Percentiles rank a stretch among this genome's conserved stretches.
Evolutionary conservation across 768 basidiomycete species (phyloP).

Genomic region (Psilocybe azurescens): DNA sequence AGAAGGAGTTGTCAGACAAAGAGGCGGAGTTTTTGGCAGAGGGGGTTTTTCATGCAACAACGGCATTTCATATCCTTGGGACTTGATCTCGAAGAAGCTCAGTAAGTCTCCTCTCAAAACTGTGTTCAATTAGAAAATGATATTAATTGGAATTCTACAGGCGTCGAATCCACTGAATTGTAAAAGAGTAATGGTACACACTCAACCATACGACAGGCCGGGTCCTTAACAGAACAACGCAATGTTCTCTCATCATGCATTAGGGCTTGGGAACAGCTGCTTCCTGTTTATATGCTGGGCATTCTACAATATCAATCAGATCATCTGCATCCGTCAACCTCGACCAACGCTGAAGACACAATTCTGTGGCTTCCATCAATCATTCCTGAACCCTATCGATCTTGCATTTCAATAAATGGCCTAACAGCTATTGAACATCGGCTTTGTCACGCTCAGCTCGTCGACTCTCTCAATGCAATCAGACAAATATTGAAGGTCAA

Average conservation of each 20-base stretch:
- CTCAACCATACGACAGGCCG: background rate
- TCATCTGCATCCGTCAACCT: background rate
- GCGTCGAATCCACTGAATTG: constrained; percentile 3
- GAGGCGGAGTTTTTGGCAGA: background rate
- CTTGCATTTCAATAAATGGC: background rate
- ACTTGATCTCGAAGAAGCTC: background rate
- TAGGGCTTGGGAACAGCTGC: constrained; percentile 18
- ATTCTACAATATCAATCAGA: constrained; percentile 10
- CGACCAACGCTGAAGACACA: constrained; percentile 9
- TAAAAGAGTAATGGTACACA: background rate
- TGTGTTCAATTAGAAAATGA: no score
- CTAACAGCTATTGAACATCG: constrained; percentile 1
- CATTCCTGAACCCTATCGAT: background rate
- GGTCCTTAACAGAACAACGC: no score
- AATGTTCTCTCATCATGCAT: constrained; percentile 13
- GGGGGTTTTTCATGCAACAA: background rate
- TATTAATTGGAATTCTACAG: background rate
- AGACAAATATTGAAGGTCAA: constrained; percentile 17
- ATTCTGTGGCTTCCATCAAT: constrained; percentile 17
- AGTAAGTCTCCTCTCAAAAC: background rate
- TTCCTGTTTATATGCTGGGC: constrained; percentile 21
- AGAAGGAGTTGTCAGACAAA: background rate
- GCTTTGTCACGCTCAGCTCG: constrained; percentile 6
- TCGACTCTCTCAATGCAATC: constrained; percentile 11
- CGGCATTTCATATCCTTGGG: background rate